Evolutionary conservation across 2,329 filamentous ascomycete species (phyloP).

Genomic region (Sporothrix phasma): DNA sequence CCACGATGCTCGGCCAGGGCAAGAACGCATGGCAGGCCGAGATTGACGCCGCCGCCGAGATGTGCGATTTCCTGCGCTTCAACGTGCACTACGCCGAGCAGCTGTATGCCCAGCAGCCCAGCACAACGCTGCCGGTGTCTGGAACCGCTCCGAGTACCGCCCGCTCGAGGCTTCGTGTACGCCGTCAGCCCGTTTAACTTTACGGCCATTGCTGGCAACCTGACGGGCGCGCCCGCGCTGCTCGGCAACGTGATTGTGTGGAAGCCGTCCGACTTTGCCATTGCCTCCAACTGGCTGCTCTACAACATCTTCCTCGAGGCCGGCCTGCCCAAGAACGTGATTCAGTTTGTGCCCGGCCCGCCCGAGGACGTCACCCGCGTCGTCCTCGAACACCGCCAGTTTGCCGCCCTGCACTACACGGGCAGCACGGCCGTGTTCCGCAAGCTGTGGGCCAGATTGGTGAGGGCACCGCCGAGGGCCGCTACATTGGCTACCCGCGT

Average conservation of each 20-base stretch:
- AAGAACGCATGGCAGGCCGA: constrained; percentile 99
- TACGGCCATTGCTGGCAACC: constrained; percentile 84
- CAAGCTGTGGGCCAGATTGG: constrained; percentile 77
- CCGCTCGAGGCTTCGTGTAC: constrained; percentile 90
- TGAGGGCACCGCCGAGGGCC: constrained; percentile 66
- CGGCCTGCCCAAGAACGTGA: constrained; percentile 77
- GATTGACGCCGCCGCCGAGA: constrained; percentile 88
- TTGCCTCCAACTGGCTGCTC: constrained; percentile 83
- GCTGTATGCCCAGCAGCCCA: constrained; percentile 74
- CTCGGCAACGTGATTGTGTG: constrained; percentile 93
- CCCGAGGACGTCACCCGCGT: constrained; percentile 72
- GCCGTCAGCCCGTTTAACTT: constrained; percentile 95
- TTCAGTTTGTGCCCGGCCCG: constrained; percentile 88
- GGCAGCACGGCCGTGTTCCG: constrained; percentile 89
- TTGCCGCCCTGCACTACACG: constrained; percentile 90
- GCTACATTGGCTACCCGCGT: constrained; percentile 63
- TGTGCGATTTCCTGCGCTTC: constrained; percentile 88
- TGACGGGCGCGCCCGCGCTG: constrained; percentile 71
- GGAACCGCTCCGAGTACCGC: constrained; percentile 86
- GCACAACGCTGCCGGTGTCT: constrained; percentile 73
- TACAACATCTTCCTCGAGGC: constrained; percentile 88
- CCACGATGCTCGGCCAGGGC: constrained; percentile 91
- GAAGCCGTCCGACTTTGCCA: constrained; percentile 88
- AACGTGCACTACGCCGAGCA: constrained; percentile 92
- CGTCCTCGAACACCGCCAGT: constrained; percentile 66